Base-by-base conservation (phyloP, 2,329 filamentous ascomycete genomes). In the Xylariaceae sp. region DNA sequence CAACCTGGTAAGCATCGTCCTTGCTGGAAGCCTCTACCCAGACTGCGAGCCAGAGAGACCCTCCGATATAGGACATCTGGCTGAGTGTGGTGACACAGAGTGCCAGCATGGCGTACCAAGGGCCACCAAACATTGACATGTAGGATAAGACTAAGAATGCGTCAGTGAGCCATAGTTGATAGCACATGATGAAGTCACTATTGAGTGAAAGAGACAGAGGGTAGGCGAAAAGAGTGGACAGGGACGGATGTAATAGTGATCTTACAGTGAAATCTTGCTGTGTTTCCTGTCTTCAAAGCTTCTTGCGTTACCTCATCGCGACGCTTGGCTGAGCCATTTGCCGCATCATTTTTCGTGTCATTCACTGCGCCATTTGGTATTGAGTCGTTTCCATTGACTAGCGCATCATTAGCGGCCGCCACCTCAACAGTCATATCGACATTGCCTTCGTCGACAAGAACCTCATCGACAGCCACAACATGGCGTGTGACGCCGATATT, bases 21-120 rank as follows among this genome's bases (percentile, higher is more conserved):
- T 66, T 62, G 22, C 64, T 64, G 46, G 74, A 74, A 1, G 73
- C 73, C n/a, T 75, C 72, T 1, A 77, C 73, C 76, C 76, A 79
- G 22, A 75, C 60, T 0, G 74, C 72, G 22, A 79, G 64, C 74
- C 75, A 79, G 23, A 74, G 58, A 4, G 67, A 67, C 3, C 68
- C 68, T 5, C 63, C 65, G 38, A 77, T 67, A 34, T 66, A 67
- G 21, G 67, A 66, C 5, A 68, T 58, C 32, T 73, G 71, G 37
- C 64, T 63, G 3, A 73, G 40, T n/a, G 73, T 50, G 21, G 69
- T 64, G 52, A 67, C 63, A 2, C 63, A 14, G 7, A 76, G 53
- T 32, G 70, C 68, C 3, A 65, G 49, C 4, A 68, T 37, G 12
- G 68, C 70, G 45, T 75, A 72, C 2, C 66, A 20, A 0, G 72